Conservation (phyloP, 2,329 filamentous ascomycete genomes). For the Colletotrichum graminicola region DNA sequence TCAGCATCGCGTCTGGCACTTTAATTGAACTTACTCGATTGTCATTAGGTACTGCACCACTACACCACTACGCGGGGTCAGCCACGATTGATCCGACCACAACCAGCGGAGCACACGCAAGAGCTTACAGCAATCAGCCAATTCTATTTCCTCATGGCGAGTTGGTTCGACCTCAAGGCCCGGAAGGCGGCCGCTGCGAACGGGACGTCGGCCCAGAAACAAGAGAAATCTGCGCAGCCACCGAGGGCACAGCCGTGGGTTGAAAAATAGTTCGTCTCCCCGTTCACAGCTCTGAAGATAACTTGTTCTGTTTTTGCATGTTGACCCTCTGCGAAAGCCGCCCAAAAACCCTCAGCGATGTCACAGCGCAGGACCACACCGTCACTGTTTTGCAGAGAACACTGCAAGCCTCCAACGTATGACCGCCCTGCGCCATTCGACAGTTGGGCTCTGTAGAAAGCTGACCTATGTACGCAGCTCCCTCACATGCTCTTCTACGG, state of each 20-base stretch:
- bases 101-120: neutral
- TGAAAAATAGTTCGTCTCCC: constrained; percentile 87
- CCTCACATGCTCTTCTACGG: constrained; percentile 99
- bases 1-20: constrained; percentile 29
- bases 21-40: constrained; percentile 38
- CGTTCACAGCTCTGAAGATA: neutral
- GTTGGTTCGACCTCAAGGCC: constrained; percentile 96
- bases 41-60: constrained; percentile 10
- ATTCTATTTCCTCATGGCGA: constrained; percentile 71
- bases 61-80: neutral
- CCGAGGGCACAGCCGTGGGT: constrained; percentile 91
- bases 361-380: constrained; percentile 97
- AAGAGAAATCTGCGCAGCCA: constrained; percentile 69
- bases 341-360: constrained; percentile 92
- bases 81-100: neutral
- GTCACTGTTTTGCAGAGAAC: constrained; percentile 92
- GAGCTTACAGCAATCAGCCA: neutral
- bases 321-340: constrained; percentile 70
- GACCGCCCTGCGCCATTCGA: constrained; percentile 39
- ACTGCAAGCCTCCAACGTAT: constrained; percentile 90
- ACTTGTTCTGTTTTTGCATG: constrained; percentile 13
- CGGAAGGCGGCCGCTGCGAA: constrained; percentile 81
- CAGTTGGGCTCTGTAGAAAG: neutral
- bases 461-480: constrained; percentile 64
- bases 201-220: constrained; percentile 73